Base-by-base conservation (phyloP, 805 yeast genomes). In the Blastobotrys chiropterorum region DNA sequence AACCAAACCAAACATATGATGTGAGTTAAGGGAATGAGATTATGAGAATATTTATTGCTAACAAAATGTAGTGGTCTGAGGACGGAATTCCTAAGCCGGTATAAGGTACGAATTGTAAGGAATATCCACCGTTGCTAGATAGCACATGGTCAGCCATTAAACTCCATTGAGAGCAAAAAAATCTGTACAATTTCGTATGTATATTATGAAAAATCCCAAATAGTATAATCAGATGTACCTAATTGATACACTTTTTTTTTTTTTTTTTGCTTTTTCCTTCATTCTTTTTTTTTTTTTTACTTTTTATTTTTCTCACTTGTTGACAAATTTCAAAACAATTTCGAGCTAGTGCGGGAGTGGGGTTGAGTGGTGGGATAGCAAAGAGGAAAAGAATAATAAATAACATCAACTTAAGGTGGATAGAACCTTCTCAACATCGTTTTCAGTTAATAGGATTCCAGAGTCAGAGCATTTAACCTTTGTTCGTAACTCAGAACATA, bases 381-480 rank as follows among this genome's bases (percentile, higher is more conserved):
- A 42, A 17, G 20, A 42, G 19, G 19, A n/a, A 39, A 39, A 39
- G 16, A 39, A 39, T 39, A 39, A 39, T 15, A 15, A 16, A 39
- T 15, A 39, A 34, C 21, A 21, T 19, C 30, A 26, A 34, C 34
- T 44, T 38, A 51, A 19, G n/a, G 53, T 48, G 7, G 51, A 59
- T 46, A 74, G 62, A 16, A 78, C 80, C 39, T 73, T 71, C 58
- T 86, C 85, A 26, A 94, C 92, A 64, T 92, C 97, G 38, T 76
- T 71, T 52, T 85, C 84, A 55, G 86, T 83, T 30, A 94, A 81
- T 30, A 94, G 95, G 31, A 86, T 97, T 15, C 99, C 99, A 51
- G 76, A 72, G 64, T 92, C 97, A 13, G 95, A 85, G 72, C 99
- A 94, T 70, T 89, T 90, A 8, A 98, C 99, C 76, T 92, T 94